These are phyloP conservation scores for Colletotrichum australisinense DNA, from an alignment of 2,329 filamentous ascomycete genomes.

Conservation along the genomic window DNA sequence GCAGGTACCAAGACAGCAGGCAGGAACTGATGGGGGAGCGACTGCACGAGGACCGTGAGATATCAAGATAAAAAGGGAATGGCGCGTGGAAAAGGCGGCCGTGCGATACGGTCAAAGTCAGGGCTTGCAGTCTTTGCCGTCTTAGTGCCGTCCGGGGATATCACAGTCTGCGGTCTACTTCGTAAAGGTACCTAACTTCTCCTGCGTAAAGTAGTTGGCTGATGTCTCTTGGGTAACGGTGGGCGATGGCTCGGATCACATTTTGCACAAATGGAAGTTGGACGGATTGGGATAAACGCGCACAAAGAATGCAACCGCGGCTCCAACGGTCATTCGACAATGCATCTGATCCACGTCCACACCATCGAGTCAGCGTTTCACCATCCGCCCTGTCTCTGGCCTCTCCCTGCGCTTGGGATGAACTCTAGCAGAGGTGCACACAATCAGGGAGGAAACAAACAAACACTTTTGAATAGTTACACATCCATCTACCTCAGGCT, in stretches of 20 bases:
- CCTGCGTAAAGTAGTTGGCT: no score
- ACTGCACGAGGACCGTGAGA: background rate
- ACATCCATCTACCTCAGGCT: background rate
- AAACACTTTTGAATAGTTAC: conserved; percentile 27
- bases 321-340: conserved; percentile 25
- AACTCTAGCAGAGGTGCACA: background rate
- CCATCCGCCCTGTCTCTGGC: conserved; percentile 6
- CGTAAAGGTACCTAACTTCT: no score
- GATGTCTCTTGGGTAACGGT: no score
- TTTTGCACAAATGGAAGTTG: conserved; percentile 16
- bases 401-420: conserved; percentile 5
- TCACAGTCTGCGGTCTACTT: background rate
- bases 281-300: background rate
- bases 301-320: conserved; percentile 12
- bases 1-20: background rate
- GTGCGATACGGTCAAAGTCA: background rate
- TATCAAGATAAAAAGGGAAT: background rate
- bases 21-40: background rate
- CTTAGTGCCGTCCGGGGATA: conserved; percentile 10
- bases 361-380: conserved; percentile 32
- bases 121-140: conserved; percentile 23
- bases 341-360: conserved; percentile 19
- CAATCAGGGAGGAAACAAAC: conserved; percentile 9
- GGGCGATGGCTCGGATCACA: conserved; percentile 15
- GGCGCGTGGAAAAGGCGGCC: background rate